phyloP scores from a whole-genome alignment of 148 eudicot species.

The Bassia scoparia region DNA sequence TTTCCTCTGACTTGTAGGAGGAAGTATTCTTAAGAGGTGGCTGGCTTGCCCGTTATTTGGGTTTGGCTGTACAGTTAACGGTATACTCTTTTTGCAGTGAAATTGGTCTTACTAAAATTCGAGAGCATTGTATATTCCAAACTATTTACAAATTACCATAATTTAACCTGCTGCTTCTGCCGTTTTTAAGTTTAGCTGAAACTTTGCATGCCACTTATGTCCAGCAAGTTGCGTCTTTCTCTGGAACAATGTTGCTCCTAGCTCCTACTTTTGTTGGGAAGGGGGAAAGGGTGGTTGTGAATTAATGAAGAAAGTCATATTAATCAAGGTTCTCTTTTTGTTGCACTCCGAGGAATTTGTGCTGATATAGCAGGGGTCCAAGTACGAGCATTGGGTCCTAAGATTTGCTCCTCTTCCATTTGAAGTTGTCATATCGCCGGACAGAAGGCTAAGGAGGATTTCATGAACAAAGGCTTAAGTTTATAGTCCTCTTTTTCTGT shows the following conservation, averaged over 20 bases:
- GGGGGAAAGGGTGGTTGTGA: not conserved
- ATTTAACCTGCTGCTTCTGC: not conserved
- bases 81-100: constrained; percentile 36
- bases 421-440: constrained; percentile 97
- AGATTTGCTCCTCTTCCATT: constrained; percentile 94
- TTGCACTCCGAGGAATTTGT: constrained; percentile 60
- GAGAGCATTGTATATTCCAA: not conserved
- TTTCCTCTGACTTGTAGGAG: constrained; percentile 46
- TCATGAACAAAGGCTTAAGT: constrained; percentile 52
- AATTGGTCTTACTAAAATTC: not conserved
- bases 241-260: not conserved
- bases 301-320: not conserved
- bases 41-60: constrained; percentile 99
- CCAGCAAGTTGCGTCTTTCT: not conserved
- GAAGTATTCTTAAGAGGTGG: constrained; percentile 98
- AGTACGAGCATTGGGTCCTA: constrained; percentile 94
- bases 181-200: not conserved
- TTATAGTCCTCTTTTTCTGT: constrained; percentile 21
- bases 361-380: constrained; percentile 81
- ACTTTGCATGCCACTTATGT: not conserved
- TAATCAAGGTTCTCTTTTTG: not conserved
- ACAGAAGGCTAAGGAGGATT: constrained; percentile 90
- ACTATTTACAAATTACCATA: not conserved
- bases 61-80: constrained; percentile 81
- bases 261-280: not conserved